These are phyloP conservation scores for Aspergillus taichungensis DNA, from an alignment of 495 filamentous ascomycete species.

Conservation along the genomic window DNA sequence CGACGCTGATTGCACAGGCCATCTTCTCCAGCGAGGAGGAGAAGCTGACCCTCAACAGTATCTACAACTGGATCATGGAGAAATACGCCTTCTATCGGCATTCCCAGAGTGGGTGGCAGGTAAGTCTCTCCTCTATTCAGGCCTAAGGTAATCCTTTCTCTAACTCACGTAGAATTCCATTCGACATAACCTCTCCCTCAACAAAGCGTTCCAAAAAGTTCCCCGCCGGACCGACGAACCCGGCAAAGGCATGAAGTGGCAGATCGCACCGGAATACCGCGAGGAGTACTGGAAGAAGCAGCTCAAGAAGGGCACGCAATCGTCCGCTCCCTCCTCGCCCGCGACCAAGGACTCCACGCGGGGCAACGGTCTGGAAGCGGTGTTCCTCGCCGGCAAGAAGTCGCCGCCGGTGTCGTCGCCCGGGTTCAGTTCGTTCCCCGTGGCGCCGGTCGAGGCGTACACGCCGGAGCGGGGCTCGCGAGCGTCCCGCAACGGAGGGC, in stretches of 20 bases:
- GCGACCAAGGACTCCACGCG: slow-evolving; percentile 33
- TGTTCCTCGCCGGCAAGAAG: slow-evolving; percentile 40
- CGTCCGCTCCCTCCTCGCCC: slow-evolving; percentile 39
- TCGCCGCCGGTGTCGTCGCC: slow-evolving; percentile 43
- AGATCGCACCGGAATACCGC: slow-evolving; percentile 68
- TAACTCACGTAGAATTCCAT: slow-evolving; percentile 68
- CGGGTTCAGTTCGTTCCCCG: slow-evolving; percentile 39
- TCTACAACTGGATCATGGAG: slow-evolving; percentile 84
- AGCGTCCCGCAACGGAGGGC: slow-evolving; percentile 22
- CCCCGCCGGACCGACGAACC: slow-evolving; percentile 88
- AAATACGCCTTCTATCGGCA: slow-evolving; percentile 86
- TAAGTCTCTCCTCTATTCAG: slow-evolving; percentile 25
- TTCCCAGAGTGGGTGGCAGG: slow-evolving; percentile 83
- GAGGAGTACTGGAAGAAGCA: slow-evolving; percentile 66
- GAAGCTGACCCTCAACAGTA: slow-evolving; percentile 77
- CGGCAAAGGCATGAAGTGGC: slow-evolving; percentile 98
- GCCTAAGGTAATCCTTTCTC: neutral
- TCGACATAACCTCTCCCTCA: slow-evolving; percentile 88
- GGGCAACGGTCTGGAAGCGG: slow-evolving; percentile 34
- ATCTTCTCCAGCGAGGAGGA: slow-evolving; percentile 77
- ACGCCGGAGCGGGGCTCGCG: slow-evolving; percentile 39
- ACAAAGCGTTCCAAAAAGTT: slow-evolving; percentile 86
- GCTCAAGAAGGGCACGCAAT: slow-evolving; percentile 36
- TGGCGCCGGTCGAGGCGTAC: slow-evolving; percentile 39
- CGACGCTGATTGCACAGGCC: slow-evolving; percentile 93